Percentiles rank a stretch among this genome's conserved stretches.
Conservation (phyloP, 345 rosid species). For the Kandelia obovata region DNA sequence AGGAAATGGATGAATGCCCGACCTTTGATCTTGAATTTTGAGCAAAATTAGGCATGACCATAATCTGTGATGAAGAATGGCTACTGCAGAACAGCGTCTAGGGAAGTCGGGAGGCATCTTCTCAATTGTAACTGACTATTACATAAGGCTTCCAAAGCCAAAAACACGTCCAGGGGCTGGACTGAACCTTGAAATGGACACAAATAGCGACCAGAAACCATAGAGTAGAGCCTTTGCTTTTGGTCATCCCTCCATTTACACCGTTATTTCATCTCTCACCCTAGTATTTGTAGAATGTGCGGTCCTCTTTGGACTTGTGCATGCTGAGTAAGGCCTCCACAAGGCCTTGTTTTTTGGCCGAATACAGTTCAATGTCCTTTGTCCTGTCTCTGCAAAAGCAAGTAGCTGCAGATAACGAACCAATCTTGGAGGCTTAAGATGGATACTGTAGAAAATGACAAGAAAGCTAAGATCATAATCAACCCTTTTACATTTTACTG, state of each 20-base stretch:
- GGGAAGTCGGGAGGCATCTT: too few species aligned
- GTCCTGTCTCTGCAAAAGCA: slow-evolving; percentile 28
- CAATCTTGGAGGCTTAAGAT: slow-evolving; percentile 46
- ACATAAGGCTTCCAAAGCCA: background rate
- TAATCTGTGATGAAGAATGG: background rate
- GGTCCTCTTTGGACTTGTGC: slow-evolving; percentile 46
- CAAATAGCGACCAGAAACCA: background rate
- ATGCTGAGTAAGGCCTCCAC: slow-evolving; percentile 68
- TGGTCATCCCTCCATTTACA: slow-evolving; percentile 3
- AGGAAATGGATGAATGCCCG: slow-evolving; percentile 26
- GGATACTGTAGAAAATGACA: slow-evolving; percentile 33
- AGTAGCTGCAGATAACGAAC: slow-evolving; percentile 27
- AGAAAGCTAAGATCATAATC: background rate
- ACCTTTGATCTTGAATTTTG: slow-evolving; percentile 66
- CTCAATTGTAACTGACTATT: too few species aligned
- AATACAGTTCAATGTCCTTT: slow-evolving; percentile 34
- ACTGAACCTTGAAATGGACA: background rate
- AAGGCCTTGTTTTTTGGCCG: slow-evolving; percentile 53
- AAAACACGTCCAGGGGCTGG: background rate
- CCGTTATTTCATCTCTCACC: slow-evolving; percentile 25
- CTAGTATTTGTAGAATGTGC: slow-evolving; percentile 25
- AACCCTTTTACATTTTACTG: background rate
- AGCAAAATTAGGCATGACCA: background rate
- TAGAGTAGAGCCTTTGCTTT: background rate
- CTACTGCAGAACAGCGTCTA: too few species aligned